Conservation (phyloP, 1,284 basidiomycete species). For the Quambalaria eucalypti region DNA sequence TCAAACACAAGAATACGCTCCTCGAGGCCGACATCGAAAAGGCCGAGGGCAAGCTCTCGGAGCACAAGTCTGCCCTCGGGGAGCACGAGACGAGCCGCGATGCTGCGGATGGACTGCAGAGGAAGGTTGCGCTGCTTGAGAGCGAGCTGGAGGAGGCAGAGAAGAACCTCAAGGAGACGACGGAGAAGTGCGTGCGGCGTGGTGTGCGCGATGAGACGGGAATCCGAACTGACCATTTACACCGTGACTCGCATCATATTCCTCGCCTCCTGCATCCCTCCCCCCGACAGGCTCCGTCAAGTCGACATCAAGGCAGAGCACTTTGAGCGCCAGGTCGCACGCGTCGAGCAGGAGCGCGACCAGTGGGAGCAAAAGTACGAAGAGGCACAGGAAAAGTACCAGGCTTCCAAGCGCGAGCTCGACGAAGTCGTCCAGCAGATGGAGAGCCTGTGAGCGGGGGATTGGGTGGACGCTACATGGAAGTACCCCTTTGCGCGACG, state of each 20-base stretch:
- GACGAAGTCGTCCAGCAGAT: conserved; percentile 76
- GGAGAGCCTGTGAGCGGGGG: conserved; percentile 65
- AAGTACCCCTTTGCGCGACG: too few relatives aligned
- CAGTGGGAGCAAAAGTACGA: conserved; percentile 90
- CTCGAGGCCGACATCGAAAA: conserved; percentile 69
- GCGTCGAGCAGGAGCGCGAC: conserved; percentile 84
- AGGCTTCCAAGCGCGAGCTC: conserved; percentile 69
- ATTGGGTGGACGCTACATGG: too few relatives aligned
- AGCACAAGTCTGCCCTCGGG: conserved; percentile 62
- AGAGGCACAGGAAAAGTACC: conserved; percentile 68
- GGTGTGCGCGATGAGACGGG: not conserved
- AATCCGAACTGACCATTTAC: conserved; percentile 8
- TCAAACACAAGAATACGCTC: conserved; percentile 65
- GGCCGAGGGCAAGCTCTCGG: conserved; percentile 62
- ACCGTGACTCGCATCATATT: conserved; percentile 5
- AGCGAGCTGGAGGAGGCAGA: conserved; percentile 91
- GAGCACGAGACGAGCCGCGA: conserved; percentile 68
- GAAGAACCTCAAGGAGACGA: conserved; percentile 92
- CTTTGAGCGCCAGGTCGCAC: conserved; percentile 83
- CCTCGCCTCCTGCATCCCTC: not conserved
- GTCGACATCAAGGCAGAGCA: conserved; percentile 99
- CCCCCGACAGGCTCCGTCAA: conserved; percentile 72
- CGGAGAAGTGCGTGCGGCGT: conserved; percentile 73
- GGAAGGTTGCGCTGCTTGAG: conserved; percentile 87
- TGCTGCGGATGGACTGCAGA: conserved; percentile 64